phyloP scores from a whole-genome alignment of 805 yeast species.

The Metahyphopichia silvanorum region DNA sequence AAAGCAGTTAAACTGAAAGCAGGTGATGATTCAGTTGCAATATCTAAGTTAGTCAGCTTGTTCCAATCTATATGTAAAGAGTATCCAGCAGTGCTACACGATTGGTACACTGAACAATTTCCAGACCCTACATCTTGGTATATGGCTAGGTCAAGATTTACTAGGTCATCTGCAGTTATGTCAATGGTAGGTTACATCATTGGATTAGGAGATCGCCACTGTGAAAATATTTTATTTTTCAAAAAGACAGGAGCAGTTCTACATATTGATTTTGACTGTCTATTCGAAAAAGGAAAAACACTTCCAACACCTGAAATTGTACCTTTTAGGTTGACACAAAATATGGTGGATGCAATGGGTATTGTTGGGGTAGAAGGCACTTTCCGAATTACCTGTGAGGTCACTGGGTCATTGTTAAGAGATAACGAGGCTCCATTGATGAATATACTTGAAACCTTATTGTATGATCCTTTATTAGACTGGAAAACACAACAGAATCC shows the following conservation, averaged over 20 bases:
- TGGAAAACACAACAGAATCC: conserved; percentile 59
- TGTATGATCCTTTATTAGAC: conserved; percentile 89
- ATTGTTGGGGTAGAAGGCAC: conserved; percentile 85
- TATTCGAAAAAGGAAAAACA: conserved; percentile 82
- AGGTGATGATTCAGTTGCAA: conserved; percentile 4
- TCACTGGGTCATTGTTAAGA: conserved; percentile 69
- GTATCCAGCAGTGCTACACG: conserved; percentile 70
- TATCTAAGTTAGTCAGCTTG: conserved; percentile 15
- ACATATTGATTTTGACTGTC: conserved; percentile 96
- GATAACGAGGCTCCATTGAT: conserved; percentile 78
- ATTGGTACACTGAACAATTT: conserved; percentile 86
- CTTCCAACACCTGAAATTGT: conserved; percentile 84
- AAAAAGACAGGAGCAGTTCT: conserved; percentile 73
- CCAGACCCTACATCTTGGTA: conserved; percentile 92
- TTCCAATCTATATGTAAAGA: conserved; percentile 25
- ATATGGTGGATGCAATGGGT: conserved; percentile 91
- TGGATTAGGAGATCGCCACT: conserved; percentile 95
- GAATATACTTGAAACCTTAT: conserved; percentile 87
- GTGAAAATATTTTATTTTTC: conserved; percentile 81
- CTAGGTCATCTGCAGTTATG: conserved; percentile 90
- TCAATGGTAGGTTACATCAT: conserved; percentile 92
- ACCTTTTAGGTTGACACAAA: conserved; percentile 89
- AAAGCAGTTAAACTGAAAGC: conserved; percentile 13
- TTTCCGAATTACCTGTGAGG: conserved; percentile 82
- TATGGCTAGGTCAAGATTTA: conserved; percentile 66